These are phyloP conservation scores for Aureobasidium mangrovei DNA, from an alignment of 2,329 filamentous ascomycete genomes.

Conservation along the genomic window DNA sequence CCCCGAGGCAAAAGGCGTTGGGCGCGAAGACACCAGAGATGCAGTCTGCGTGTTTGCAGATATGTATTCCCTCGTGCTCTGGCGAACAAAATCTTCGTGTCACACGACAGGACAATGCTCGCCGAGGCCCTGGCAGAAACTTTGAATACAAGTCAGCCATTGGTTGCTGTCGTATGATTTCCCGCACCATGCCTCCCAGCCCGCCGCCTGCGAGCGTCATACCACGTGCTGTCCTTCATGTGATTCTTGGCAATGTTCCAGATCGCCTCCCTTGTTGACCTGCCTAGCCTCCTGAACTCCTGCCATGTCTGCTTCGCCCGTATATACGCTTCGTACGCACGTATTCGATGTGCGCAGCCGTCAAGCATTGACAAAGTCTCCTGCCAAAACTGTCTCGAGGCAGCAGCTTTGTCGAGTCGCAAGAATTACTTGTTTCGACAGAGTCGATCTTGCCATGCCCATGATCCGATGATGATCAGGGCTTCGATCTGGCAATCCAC, in stretches of 20 bases:
- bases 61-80: background rate
- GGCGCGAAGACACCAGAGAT: slow-evolving; percentile 1
- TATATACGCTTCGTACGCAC: background rate
- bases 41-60: background rate
- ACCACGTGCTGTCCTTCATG: slow-evolving; percentile 7
- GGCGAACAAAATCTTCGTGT: background rate
- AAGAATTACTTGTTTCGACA: slow-evolving; percentile 8
- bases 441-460: no score
- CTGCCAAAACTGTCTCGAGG: background rate
- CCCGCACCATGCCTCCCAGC: background rate
- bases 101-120: slow-evolving; percentile 3
- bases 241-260: background rate
- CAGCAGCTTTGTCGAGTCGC: background rate
- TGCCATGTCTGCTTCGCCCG: no score
- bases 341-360: background rate
- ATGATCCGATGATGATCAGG: no score
- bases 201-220: background rate
- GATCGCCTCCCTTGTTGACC: no score
- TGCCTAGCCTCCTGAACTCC: no score
- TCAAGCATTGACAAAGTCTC: background rate
- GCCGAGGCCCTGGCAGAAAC: slow-evolving; percentile 5
- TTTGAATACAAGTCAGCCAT: background rate
- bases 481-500: no score
- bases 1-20: slow-evolving; percentile 1
- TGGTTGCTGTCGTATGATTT: slow-evolving; percentile 10